Conservation (phyloP, 768 basidiomycete genomes). For the Hypsizygus marmoreus region DNA sequence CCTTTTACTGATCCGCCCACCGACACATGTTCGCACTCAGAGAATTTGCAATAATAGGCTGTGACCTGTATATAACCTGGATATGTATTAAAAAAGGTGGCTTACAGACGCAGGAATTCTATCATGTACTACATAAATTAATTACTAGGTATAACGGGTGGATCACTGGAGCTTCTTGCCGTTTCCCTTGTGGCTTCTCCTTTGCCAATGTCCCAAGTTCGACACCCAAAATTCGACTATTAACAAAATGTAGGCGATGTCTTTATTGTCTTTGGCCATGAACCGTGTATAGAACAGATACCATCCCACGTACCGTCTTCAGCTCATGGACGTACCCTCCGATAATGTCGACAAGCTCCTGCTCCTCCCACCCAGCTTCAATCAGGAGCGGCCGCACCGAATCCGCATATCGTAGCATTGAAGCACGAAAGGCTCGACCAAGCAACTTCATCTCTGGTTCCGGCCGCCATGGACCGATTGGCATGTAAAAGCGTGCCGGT, state of each 20-base stretch:
- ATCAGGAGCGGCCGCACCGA: slow-evolving; percentile 51
- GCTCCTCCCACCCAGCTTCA: slow-evolving; percentile 37
- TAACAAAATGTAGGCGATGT: no score
- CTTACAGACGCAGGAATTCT: no score
- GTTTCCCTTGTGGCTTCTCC: not conserved
- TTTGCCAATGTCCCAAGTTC: no score
- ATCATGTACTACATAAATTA: no score
- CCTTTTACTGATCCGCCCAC: slow-evolving; percentile 1
- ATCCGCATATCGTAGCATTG: slow-evolving; percentile 44
- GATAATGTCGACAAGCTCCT: slow-evolving; percentile 40
- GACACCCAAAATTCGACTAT: no score
- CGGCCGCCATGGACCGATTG: slow-evolving; percentile 57
- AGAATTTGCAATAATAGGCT: not conserved
- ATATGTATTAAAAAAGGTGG: no score
- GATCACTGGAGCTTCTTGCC: no score
- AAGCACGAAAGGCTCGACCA: slow-evolving; percentile 43
- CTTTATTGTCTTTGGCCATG: slow-evolving; percentile 35
- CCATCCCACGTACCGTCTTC: slow-evolving; percentile 45
- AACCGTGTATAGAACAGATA: slow-evolving; percentile 50
- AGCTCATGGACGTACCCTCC: slow-evolving; percentile 49
- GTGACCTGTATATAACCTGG: not conserved
- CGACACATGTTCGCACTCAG: not conserved
- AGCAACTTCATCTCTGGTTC: slow-evolving; percentile 35
- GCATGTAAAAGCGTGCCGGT: slow-evolving; percentile 39
- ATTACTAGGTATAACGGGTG: no score